A percentile compares a stretch with the other conserved stretches of the same genome.
phyloP scores from a whole-genome alignment of 192 early-diverging fungal genomes.

The Coemansia reversa region DNA sequence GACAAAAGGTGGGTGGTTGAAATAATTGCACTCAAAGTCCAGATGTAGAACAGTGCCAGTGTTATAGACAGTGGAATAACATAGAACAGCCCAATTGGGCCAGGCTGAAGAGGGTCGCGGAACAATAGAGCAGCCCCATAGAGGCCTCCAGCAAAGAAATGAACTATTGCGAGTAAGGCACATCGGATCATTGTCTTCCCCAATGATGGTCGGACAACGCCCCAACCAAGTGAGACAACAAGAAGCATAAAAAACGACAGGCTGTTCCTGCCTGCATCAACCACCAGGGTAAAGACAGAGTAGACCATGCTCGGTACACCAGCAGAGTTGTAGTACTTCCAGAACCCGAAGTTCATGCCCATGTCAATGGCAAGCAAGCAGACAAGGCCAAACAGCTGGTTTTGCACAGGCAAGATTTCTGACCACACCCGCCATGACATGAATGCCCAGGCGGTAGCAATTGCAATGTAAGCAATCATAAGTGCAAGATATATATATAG shows the following conservation, averaged over 20 bases:
- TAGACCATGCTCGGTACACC: slow-evolving; percentile 64
- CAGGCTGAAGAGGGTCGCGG: slow-evolving; percentile 64
- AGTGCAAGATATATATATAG: slow-evolving; percentile 81
- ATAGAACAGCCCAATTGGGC: slow-evolving; percentile 68
- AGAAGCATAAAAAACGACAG: slow-evolving; percentile 96
- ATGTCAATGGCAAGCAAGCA: slow-evolving; percentile 87
- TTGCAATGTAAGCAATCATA: slow-evolving; percentile 68
- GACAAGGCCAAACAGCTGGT: slow-evolving; percentile 82
- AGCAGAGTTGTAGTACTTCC: slow-evolving; percentile 66
- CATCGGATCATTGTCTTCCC: slow-evolving; percentile 89
- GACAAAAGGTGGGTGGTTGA: slow-evolving; percentile 75
- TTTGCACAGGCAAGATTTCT: slow-evolving; percentile 90
- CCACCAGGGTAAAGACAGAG: slow-evolving; percentile 70
- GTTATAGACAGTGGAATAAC: slow-evolving; percentile 85
- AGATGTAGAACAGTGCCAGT: slow-evolving; percentile 93
- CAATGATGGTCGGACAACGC: slow-evolving; percentile 90
- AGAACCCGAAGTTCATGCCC: slow-evolving; percentile 88
- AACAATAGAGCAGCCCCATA: slow-evolving; percentile 83
- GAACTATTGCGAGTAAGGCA: slow-evolving; percentile 66
- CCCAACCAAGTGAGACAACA: slow-evolving; percentile 93
- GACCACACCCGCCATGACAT: slow-evolving; percentile 77
- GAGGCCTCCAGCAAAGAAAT: slow-evolving; percentile 86
- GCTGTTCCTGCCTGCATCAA: slow-evolving; percentile 88
- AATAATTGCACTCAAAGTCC: slow-evolving; percentile 83
- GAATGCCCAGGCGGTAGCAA: slow-evolving; percentile 77